Evolutionary conservation across 306 rosid genomes (phyloP), one percentile per base, ranked within the genome.

Genomic region (Vigna angularis): DNA sequence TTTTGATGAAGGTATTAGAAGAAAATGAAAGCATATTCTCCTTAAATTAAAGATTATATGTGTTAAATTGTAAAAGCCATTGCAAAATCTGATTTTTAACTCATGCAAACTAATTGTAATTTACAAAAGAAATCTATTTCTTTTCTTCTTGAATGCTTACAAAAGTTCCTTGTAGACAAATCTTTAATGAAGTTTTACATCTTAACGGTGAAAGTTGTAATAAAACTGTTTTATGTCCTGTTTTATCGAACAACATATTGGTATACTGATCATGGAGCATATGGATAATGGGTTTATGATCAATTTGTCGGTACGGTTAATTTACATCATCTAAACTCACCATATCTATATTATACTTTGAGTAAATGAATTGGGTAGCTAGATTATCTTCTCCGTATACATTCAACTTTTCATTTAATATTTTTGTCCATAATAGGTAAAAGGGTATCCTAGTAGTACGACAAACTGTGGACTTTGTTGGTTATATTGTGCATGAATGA

Each of bases 371-470:
- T 16, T 50, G 17, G 53, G 26, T 65, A 7, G 30, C 38, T 77
- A 53, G 72, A 64, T 73, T 57, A 52, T 44, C 42, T 75, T 57
- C n/a, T 73, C 8, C 9, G 5, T 24, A 51, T 16, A n/a, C 12
- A 11, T 48, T 26, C 8, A 72, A 57, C 49, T 66, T 44, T 55
- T 17, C 24, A 16, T 47, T 11, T n/a, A 38, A 34, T 70, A 3
- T 55, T 72, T 44, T 62, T 64, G 13, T 76, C 44, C 50, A 36
- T 9, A 57, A 66, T 64, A 12, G 26, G 30, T 52, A 56, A 66
- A 77, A 76, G 48, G 32, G 66, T 15, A 28, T 13, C 32, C 36
- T 42, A 42, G 45, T 18, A 52, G 13, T 20, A n/a, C 9, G 28
- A 36, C 47, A 66, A 32, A 16, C 30, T 9, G 30, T 18, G 61